Evolutionary conservation across 306 rosid species (phyloP), one percentile per base, ranked within the genome.

Genomic region (Fragaria iinumae): DNA sequence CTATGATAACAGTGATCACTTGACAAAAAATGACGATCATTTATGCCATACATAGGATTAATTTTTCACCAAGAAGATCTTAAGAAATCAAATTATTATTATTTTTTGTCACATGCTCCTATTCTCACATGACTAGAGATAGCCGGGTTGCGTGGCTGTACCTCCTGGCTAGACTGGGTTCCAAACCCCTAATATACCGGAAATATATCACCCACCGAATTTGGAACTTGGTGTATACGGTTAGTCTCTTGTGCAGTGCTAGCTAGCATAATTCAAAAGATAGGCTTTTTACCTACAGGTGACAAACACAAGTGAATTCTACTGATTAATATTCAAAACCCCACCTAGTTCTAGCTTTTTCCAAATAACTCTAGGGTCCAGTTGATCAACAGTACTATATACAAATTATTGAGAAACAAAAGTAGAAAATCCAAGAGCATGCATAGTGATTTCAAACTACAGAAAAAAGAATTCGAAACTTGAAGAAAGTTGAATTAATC

Each of bases 401-500:
- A n/a, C 2, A 8, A 53, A 53, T 10, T 21, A 55, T 10, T 34
- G 2, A 48, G 20, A 23, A 6, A 4, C 20, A 52, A 25, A 53
- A 23, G 16, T 5, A 5, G 0, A 14, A 32, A 2, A 29, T 8
- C 39, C 17, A 53, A 43, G 23, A 12, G 75, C 49, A 43, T 20
- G 74, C 50, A 45, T 32, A 21, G 2, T 1, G 50, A 57, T 16
- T 47, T 27, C n/a, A 55, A 64, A 21, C 47, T 5, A 67, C 47
- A 67, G 14, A 60, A 55, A 60, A 17, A 25, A 32, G 36, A 32
- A 29, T 29, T 29, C 32, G 53, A 13, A 57, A 21, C 25, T 8
- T 34, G 43, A 56, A 69, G 47, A 47, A 47, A 74, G 52, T 48
- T 9, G 53, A 41, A 49, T 41, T 49, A 32, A 74, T 67, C 69